phyloP scores from a whole-genome alignment of 2,329 filamentous ascomycete species.

The Dendryphion nanum region DNA sequence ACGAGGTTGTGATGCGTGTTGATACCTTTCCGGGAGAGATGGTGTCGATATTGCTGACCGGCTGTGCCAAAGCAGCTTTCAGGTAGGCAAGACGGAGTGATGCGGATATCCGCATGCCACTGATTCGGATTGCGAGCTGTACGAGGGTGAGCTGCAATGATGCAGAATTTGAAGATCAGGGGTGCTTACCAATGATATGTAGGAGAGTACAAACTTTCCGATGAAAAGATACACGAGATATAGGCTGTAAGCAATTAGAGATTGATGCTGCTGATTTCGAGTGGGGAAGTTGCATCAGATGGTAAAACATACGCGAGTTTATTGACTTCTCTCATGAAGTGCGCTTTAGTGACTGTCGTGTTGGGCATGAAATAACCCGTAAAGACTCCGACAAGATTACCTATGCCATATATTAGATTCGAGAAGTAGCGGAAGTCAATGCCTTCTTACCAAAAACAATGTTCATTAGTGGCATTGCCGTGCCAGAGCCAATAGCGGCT shows the following conservation, averaged over 20 bases:
- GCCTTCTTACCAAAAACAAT: constrained; percentile 52
- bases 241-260: constrained; percentile 7
- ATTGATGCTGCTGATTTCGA: background rate
- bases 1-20: constrained; percentile 52
- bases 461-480: constrained; percentile 56
- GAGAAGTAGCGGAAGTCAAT: background rate
- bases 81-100: constrained; percentile 52
- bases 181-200: constrained; percentile 30
- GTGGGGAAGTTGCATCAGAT: no score
- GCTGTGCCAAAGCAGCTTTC: constrained; percentile 49
- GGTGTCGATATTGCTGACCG: constrained; percentile 50
- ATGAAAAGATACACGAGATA: constrained; percentile 38
- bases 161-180: constrained; percentile 1
- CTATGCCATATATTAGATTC: constrained; percentile 12
- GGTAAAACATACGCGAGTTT: constrained; percentile 46
- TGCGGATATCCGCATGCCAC: constrained; percentile 51
- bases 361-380: constrained; percentile 53
- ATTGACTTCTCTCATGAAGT: constrained; percentile 53
- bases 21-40: constrained; percentile 52
- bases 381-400: constrained; percentile 52
- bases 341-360: constrained; percentile 43
- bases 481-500: constrained; percentile 34
- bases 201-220: constrained; percentile 32
- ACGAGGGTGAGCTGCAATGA: no score
- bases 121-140: constrained; percentile 50